A percentile compares a stretch with the other conserved stretches of the same genome.
Evolutionary conservation across 495 filamentous ascomycete genomes (phyloP).

Genomic region (Penicillium dipodomyicola): DNA sequence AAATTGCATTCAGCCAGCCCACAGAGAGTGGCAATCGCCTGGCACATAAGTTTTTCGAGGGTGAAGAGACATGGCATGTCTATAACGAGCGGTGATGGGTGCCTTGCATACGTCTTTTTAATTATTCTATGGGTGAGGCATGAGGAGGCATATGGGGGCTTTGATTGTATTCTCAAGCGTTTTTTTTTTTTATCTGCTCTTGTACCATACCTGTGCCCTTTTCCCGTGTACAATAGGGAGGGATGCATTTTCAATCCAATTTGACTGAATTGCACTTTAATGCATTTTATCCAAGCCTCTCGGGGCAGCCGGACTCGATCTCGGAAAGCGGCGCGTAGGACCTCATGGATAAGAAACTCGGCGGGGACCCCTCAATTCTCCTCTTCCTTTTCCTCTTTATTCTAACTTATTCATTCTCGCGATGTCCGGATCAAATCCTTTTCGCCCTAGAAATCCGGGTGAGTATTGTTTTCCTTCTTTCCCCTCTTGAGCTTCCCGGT

Average conservation of each 20-base stretch:
- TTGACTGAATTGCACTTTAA: background rate
- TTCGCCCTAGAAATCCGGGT: constrained; percentile 48
- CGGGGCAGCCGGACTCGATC: constrained; percentile 32
- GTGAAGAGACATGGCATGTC: constrained; percentile 50
- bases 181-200: constrained; percentile 9
- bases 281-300: constrained; percentile 17
- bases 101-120: constrained; percentile 17
- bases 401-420: constrained; percentile 28
- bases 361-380: constrained; percentile 25
- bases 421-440: constrained; percentile 60
- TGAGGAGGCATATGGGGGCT: constrained; percentile 3
- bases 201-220: constrained; percentile 7
- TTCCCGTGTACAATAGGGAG: constrained; percentile 5
- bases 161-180: constrained; percentile 7
- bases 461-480: constrained; percentile 26
- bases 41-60: constrained; percentile 63
- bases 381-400: constrained; percentile 18
- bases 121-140: background rate
- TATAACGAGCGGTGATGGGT: constrained; percentile 43
- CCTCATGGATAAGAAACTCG: constrained; percentile 30
- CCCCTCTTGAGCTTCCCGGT: constrained; percentile 1
- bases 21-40: constrained; percentile 64
- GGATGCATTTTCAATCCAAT: constrained; percentile 12
- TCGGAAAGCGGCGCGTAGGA: constrained; percentile 30
- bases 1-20: constrained; percentile 73